phyloP scores from a whole-genome alignment of 2,329 filamentous ascomycete genomes.

The Xylariaceae sp. region DNA sequence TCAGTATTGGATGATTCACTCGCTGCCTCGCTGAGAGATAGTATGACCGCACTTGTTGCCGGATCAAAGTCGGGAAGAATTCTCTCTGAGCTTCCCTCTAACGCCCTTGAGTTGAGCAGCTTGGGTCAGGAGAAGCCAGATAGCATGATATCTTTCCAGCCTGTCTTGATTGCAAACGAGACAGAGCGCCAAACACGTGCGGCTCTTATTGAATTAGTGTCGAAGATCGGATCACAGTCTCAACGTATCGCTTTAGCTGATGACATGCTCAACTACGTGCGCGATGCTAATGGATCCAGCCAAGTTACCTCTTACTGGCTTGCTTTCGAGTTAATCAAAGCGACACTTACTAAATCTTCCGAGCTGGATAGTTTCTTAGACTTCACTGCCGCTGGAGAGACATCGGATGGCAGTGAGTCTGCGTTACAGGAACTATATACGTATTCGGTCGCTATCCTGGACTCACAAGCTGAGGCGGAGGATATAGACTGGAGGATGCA shows the following conservation, averaged over 20 bases:
- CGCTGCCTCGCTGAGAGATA: conserved; percentile 66
- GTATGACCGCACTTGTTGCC: conserved; percentile 48
- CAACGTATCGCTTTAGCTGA: conserved; percentile 56
- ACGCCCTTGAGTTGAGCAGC: conserved; percentile 28
- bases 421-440: conserved; percentile 63
- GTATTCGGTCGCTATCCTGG: conserved; percentile 59
- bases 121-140: conserved; percentile 27
- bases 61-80: conserved; percentile 31
- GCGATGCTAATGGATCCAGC: conserved; percentile 51
- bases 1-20: conserved; percentile 63
- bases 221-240: conserved; percentile 50
- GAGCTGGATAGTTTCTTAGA: conserved; percentile 64
- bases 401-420: conserved; percentile 40
- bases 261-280: conserved; percentile 60
- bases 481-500: conserved; percentile 64
- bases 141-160: conserved; percentile 43
- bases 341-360: conserved; percentile 45
- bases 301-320: conserved; percentile 76
- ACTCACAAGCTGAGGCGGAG: conserved; percentile 45
- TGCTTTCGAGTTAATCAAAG: conserved; percentile 64
- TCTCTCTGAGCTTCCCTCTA: conserved; percentile 32
- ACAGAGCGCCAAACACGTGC: conserved; percentile 59
- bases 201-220: conserved; percentile 54
- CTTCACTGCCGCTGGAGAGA: conserved; percentile 38
- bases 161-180: conserved; percentile 58